Base-by-base conservation (phyloP, 176 grass and related monocot genomes). In the Zizania latifolia region DNA sequence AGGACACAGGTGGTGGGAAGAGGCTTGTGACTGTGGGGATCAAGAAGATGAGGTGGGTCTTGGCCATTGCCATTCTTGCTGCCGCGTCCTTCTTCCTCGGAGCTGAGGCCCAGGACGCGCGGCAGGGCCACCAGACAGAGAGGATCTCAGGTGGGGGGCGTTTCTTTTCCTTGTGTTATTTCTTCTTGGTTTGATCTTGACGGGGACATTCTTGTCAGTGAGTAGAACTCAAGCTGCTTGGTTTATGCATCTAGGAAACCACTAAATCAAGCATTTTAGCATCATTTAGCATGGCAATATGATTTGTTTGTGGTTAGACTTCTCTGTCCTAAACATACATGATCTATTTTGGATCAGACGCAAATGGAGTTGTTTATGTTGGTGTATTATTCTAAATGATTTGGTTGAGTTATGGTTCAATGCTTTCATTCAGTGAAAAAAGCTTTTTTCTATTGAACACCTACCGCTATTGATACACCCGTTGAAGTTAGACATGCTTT, bases 81-180 rank as follows among this genome's bases (percentile, higher is more conserved):
- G 70, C 87, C 60, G 62, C 53, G 41, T 75, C 43, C 56, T 38
- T 89, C 72, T 82, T 85, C 70, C 51, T 59, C 4, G 64, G 64
- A 38, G 70, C 86, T 62, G 72, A 77, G 68, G 87, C 85, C 9
- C 85, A 91, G 83, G 66, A 76, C n/a, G 75, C 66, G 71, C 78
- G 72, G 72, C 89, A 91, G 64, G 82, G 76, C 55, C 90, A 81
- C 70, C 79, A 84, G 67, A 89, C 87, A 58, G 93, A 97, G 87
- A 97, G 90, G 85, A 90, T 97, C 74, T 92, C 82, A 76, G 87
- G 93, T 97, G 70, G 32, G 46, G 76, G 74, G 35, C 57, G 38
- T 65, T 59, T 35, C 12, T 71, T 64, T 66, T 46, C 22, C 40
- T 24, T 45, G 6, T 39, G 22, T 50, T 81, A 38, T 30, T 70